Percentiles rank a stretch among this genome's conserved stretches.
phyloP scores from a whole-genome alignment of 2,329 filamentous ascomycete species.

The Penicillium sp. region DNA sequence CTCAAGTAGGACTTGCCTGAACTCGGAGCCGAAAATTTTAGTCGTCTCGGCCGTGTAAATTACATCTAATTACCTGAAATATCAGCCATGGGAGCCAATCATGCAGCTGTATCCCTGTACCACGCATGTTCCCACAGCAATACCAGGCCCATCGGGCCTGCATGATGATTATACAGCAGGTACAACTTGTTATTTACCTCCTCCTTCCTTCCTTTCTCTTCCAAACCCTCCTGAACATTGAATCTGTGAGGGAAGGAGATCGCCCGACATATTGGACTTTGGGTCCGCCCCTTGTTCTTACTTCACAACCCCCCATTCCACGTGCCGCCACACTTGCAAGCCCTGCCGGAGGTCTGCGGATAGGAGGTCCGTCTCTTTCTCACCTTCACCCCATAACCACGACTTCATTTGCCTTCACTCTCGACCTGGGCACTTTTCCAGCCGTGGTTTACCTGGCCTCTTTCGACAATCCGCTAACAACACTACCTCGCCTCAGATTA shows the following conservation, averaged over 20 bases:
- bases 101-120: neutral
- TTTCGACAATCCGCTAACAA: conserved; percentile 3
- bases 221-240: neutral
- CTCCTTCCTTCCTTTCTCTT: neutral
- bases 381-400: neutral
- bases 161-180: neutral
- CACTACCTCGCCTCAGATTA: conserved; percentile 3
- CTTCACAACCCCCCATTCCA: conserved; percentile 17
- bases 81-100: neutral
- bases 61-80: neutral
- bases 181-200: neutral
- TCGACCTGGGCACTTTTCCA: neutral
- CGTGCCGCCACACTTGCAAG: conserved; percentile 20
- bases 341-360: conserved; percentile 22
- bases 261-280: neutral
- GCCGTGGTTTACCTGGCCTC: neutral
- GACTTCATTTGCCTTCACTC: neutral
- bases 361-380: conserved; percentile 16
- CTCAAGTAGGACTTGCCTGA: neutral
- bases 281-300: neutral
- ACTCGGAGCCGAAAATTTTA: neutral
- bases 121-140: neutral
- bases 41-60: neutral
- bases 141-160: neutral
- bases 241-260: neutral